Conservation (phyloP, 495 filamentous ascomycete species). For the Tuber melanosporum region DNA sequence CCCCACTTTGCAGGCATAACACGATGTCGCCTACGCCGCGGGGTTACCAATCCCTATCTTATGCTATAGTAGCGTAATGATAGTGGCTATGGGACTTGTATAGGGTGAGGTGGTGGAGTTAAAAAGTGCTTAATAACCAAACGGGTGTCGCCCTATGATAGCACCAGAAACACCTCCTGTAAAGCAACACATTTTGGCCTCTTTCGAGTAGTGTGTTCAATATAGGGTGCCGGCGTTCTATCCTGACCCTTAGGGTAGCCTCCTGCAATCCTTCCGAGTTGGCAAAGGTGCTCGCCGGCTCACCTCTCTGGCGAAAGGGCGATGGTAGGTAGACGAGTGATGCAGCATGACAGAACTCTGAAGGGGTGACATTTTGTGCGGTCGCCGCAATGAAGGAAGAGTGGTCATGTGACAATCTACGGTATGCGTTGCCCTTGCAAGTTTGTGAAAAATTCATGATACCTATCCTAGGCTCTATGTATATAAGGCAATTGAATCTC, state of each 20-base stretch:
- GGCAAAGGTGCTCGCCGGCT: background rate
- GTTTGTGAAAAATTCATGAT: background rate
- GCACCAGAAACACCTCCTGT: no score
- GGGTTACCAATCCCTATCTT: background rate
- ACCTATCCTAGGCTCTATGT: no score
- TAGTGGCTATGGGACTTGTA: background rate
- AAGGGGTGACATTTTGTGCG: background rate
- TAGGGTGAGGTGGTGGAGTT: background rate
- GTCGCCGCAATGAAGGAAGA: background rate
- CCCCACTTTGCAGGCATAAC: background rate
- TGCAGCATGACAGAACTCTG: background rate
- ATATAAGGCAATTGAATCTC: background rate
- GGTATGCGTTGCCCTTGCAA: background rate
- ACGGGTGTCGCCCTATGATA: background rate
- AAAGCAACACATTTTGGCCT: background rate
- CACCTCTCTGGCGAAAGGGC: background rate
- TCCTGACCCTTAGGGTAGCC: background rate
- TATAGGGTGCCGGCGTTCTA: background rate
- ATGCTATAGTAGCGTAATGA: background rate
- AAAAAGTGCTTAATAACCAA: background rate
- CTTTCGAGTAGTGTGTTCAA: background rate
- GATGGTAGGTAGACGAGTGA: background rate
- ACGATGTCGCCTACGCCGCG: background rate
- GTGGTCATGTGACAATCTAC: background rate
- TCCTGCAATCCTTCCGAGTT: background rate